phyloP scores from a whole-genome alignment of 139 green algal genomes.

The Chlamydomonas incerta region DNA sequence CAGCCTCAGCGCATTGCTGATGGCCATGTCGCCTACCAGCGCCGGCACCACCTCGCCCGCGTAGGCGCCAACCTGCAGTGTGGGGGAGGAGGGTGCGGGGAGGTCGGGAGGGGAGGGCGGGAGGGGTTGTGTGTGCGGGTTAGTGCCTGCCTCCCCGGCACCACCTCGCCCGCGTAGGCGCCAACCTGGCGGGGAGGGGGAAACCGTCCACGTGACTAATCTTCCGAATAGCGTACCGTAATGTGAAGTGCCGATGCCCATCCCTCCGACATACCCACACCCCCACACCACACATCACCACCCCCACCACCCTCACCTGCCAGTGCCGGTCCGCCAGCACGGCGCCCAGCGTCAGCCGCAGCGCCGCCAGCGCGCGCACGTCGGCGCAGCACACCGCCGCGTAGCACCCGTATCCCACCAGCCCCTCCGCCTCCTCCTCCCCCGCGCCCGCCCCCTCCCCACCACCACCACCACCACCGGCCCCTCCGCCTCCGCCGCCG shows the following conservation, averaged over 20 bases:
- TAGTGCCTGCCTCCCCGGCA: too few relatives aligned
- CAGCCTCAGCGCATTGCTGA: conserved; percentile 42
- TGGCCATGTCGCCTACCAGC: conserved; percentile 40
- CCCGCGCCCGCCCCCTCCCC: neutral
- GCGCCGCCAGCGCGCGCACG: conserved; percentile 47
- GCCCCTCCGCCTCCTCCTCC: neutral
- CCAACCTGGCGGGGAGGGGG: neutral
- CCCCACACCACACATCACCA: neutral
- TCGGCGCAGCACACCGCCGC: conserved; percentile 51
- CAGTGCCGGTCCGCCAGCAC: conserved; percentile 51
- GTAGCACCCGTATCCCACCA: conserved; percentile 60
- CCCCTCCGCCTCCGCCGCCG: neutral
- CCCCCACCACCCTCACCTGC: conserved; percentile 8
- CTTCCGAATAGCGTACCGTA: too few relatives aligned
- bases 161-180: conserved; percentile 51
- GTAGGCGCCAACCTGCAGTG: conserved; percentile 45
- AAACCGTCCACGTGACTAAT: too few relatives aligned
- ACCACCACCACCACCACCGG: neutral
- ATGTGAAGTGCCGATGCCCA: too few relatives aligned
- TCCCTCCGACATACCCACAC: too few relatives aligned
- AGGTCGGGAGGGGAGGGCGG: neutral
- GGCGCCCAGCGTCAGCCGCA: conserved; percentile 33
- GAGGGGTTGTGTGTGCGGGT: neutral
- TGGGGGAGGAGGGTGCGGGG: neutral
- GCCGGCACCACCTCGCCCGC: conserved; percentile 51